Percentiles rank a stretch among this genome's conserved stretches.
These are phyloP conservation scores for Yamadazyma mexicana DNA, from an alignment of 1,139 yeast genomes.

Conservation along the genomic window DNA sequence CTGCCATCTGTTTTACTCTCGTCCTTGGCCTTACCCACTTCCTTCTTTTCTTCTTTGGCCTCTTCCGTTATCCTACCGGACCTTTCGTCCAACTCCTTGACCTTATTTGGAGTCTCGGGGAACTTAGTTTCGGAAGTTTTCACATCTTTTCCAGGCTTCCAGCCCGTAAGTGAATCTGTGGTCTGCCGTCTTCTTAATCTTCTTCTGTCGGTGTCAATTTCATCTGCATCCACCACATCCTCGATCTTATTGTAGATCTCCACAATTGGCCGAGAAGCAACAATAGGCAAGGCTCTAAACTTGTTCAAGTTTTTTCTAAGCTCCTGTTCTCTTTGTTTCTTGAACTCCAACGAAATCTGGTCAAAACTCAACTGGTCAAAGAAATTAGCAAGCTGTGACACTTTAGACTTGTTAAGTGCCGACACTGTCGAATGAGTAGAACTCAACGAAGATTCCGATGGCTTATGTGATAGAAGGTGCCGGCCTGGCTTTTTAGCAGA, in stretches of 20 bases:
- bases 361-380: conserved; percentile 81
- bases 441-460: conserved; percentile 16
- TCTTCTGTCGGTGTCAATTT: conserved; percentile 15
- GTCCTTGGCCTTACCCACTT: too few relatives aligned
- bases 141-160: background rate
- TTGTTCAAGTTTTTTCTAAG: conserved; percentile 60
- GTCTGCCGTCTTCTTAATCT: conserved; percentile 4
- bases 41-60: conserved; percentile 7
- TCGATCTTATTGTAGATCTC: conserved; percentile 87
- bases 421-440: conserved; percentile 6
- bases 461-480: conserved; percentile 13
- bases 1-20: too few relatives aligned
- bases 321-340: conserved; percentile 81
- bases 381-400: conserved; percentile 63
- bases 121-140: background rate
- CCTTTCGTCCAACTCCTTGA: background rate
- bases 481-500: conserved; percentile 8
- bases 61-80: background rate
- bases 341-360: conserved; percentile 81
- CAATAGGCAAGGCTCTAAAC: conserved; percentile 73
- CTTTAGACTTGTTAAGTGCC: conserved; percentile 27
- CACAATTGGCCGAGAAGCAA: conserved; percentile 81
- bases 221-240: conserved; percentile 68
- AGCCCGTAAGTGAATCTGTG: conserved; percentile 4
- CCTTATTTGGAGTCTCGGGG: background rate